Conservation (phyloP, 2,329 filamentous ascomycete species). For the Beauveria sp. region DNA sequence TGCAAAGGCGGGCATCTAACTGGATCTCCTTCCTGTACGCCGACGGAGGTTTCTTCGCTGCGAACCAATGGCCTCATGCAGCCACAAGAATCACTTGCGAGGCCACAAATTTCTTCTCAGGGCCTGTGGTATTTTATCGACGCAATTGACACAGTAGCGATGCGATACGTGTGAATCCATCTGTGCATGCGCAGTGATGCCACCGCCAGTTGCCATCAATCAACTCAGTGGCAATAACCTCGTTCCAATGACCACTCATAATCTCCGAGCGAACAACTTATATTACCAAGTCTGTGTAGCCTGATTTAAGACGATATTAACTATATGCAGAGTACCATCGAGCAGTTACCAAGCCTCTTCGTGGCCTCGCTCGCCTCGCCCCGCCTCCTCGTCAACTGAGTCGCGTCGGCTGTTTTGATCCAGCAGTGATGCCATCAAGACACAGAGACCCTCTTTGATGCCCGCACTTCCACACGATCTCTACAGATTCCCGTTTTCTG, state of each 20-base stretch:
- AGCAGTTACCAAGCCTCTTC: not conserved
- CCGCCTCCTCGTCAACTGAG: not conserved
- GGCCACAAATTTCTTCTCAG: not conserved
- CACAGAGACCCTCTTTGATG: not conserved
- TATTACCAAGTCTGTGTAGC: no score
- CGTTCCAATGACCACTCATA: no score
- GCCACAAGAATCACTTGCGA: not conserved
- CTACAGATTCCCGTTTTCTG: not conserved
- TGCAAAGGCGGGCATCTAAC: not conserved
- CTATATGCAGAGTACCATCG: not conserved
- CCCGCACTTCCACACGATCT: not conserved
- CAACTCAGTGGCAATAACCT: not conserved
- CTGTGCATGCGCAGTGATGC: not conserved
- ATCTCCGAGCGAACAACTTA: no score
- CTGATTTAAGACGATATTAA: no score
- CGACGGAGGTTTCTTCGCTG: not conserved
- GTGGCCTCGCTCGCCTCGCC: not conserved
- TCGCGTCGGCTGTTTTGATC: constrained; percentile 6
- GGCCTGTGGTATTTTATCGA: not conserved
- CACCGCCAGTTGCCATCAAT: not conserved
- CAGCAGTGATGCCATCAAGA: constrained; percentile 3
- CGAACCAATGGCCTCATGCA: not conserved
- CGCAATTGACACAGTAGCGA: not conserved
- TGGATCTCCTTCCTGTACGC: constrained; percentile 6
- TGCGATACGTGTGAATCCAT: not conserved